phyloP scores from a whole-genome alignment of 2,329 filamentous ascomycete genomes.

The Ophiostoma perfectum region DNA sequence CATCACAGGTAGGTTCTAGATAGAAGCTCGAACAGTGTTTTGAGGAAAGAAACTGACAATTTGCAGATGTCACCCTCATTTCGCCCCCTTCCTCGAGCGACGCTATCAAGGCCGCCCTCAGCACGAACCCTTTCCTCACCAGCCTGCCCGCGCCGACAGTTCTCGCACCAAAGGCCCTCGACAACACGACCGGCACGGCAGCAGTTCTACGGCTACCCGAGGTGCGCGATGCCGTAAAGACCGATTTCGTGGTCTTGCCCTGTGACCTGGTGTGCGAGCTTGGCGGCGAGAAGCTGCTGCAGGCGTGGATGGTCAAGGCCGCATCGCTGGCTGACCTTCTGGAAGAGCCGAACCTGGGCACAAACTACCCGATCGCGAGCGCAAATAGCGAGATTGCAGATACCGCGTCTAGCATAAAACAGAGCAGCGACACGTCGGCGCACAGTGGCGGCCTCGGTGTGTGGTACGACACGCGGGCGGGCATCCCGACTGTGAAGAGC shows the following conservation, averaged over 20 bases:
- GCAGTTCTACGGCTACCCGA: conserved; percentile 81
- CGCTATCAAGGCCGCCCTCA: conserved; percentile 64
- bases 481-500: conserved; percentile 66
- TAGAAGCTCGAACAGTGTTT: background rate
- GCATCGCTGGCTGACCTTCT: conserved; percentile 61
- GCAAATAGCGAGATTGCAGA: background rate
- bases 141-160: conserved; percentile 67
- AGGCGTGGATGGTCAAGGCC: conserved; percentile 87
- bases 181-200: conserved; percentile 81
- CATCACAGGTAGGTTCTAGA: conserved; percentile 54
- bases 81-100: conserved; percentile 60
- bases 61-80: conserved; percentile 56
- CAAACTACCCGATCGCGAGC: background rate
- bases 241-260: conserved; percentile 84
- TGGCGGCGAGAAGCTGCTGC: conserved; percentile 72
- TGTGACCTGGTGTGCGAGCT: conserved; percentile 93
- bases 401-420: background rate
- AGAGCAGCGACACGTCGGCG: conserved; percentile 16
- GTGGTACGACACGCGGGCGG: conserved; percentile 80
- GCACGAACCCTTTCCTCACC: conserved; percentile 73
- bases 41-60: background rate
- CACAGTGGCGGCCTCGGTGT: conserved; percentile 78
- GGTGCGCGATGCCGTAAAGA: conserved; percentile 69
- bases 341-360: conserved; percentile 36
- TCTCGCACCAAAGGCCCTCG: conserved; percentile 68